A percentile compares a stretch with the other conserved stretches of the same genome.
Evolutionary conservation across 139 green algal species (phyloP).

Genomic region (Pleodorina starrii): DNA sequence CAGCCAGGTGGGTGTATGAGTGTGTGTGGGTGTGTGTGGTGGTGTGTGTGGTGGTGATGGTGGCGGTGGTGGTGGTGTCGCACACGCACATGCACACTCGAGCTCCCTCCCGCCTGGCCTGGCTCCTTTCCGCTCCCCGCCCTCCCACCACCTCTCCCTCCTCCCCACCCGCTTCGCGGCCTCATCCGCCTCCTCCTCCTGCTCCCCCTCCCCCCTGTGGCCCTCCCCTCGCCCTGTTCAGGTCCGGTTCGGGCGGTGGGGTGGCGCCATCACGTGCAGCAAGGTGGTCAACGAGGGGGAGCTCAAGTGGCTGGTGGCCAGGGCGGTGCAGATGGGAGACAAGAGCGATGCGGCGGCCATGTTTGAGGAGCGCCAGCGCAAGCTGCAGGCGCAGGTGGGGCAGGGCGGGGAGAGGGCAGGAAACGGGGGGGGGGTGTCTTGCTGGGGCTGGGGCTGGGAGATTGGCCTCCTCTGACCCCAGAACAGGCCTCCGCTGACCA

Average conservation of each 20-base stretch:
- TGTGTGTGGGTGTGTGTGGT: not conserved
- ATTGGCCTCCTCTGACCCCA: no score
- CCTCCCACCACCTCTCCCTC: no score
- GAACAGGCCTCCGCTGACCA: no score
- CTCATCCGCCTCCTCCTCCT: no score
- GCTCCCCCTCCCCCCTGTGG: not conserved
- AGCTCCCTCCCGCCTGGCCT: no score
- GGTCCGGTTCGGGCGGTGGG: constrained; percentile 48
- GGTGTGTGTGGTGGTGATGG: not conserved
- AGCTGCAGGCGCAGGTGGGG: constrained; percentile 47
- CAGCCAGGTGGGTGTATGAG: not conserved
- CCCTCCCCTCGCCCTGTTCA: not conserved
- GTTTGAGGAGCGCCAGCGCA: constrained; percentile 29
- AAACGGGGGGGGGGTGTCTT: no score
- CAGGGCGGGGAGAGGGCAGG: no score
- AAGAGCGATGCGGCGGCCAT: constrained; percentile 30
- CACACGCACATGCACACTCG: no score
- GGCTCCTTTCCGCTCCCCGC: no score
- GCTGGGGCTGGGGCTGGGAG: no score
- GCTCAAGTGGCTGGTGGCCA: constrained; percentile 56
- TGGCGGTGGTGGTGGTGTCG: not conserved
- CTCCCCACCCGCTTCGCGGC: no score
- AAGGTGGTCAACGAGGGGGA: constrained; percentile 57
- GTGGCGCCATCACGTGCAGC: constrained; percentile 53
- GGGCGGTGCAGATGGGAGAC: constrained; percentile 52